Evolutionary conservation across 805 yeast species (phyloP), one percentile per base, ranked within the genome.

Genomic region (Candida sakaeoensis): DNA sequence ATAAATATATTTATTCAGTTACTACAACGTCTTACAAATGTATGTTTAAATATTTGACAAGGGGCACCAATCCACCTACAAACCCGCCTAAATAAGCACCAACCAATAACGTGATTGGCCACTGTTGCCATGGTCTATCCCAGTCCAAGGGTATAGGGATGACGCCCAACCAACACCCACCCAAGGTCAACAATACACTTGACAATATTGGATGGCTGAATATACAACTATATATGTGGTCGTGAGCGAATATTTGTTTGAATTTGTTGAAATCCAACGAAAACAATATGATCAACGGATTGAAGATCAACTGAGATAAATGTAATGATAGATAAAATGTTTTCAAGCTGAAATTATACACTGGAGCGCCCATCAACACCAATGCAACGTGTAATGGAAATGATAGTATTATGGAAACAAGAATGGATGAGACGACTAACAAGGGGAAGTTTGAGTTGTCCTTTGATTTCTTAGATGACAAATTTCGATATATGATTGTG

Each of bases 71-170:
- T 2, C 78, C 70, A 3, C 95, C 96, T 2, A 75, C 49, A 21
- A 79, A 68, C 2, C 81, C 75, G n/a, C 96, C 97, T 0, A 69
- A 23, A 52, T 86, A 87, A 0, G 80, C 80, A 2, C 98, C 97
- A 7, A 76, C 70, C 10, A 91, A 67, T 31, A 91, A 71, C 0
- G 98, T 91, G 39, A 88, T 77, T 5, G 99, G 99, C 95, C 96
- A 91, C 39, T 71, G 74, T 61, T 91, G 99, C 99, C 99, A 91
- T 18, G 84, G 86, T 52, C 98, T 74, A 58, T 91, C 99, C 99
- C 99, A 91, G 60, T 91, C 99, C 43, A 93, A 70, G 0, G 98
- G 97, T 43, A 93, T 89, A 1, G 95, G 98, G 26, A 86, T 60
- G 2, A 91, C 96, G 12, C 98, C 97, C 1, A 88, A 49, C 98